Conservation (phyloP, 2,329 filamentous ascomycete species). For the Nannizzia gypsea region DNA sequence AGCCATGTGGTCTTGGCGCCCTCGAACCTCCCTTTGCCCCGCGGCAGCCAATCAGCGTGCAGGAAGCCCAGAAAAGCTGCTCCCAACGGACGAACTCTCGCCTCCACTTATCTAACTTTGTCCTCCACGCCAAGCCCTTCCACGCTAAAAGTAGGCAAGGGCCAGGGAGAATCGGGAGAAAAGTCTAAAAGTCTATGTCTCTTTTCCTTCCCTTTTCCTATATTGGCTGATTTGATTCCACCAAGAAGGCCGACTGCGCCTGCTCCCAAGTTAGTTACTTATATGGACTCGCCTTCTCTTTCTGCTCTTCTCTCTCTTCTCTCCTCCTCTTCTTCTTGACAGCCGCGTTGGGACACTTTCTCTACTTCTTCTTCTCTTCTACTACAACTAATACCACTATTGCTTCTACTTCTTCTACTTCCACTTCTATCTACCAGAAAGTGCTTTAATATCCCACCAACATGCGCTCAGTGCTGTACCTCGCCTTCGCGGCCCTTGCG, state of each 20-base stretch:
- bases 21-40: not conserved
- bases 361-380: not conserved
- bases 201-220: too few relatives aligned
- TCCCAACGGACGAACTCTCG: too few relatives aligned
- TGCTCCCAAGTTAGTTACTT: slow-evolving; percentile 8
- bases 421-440: too few relatives aligned
- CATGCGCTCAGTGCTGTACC: slow-evolving; percentile 17
- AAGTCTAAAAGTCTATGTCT: not conserved
- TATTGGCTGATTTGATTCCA: too few relatives aligned
- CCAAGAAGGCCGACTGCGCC: slow-evolving; percentile 2
- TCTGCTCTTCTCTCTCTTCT: slow-evolving; percentile 2
- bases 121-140: not conserved
- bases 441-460: too few relatives aligned
- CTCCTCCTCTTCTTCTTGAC: not conserved
- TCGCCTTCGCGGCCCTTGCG: slow-evolving; percentile 35
- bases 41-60: too few relatives aligned
- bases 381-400: not conserved
- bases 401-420: too few relatives aligned
- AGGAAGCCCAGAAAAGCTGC: too few relatives aligned
- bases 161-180: not conserved
- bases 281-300: slow-evolving; percentile 11
- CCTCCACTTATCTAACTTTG: not conserved
- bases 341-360: too few relatives aligned
- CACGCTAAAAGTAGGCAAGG: not conserved
- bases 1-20: not conserved